phyloP scores from a whole-genome alignment of 257 asterid genomes.

The Thymus quinquecostatus region DNA sequence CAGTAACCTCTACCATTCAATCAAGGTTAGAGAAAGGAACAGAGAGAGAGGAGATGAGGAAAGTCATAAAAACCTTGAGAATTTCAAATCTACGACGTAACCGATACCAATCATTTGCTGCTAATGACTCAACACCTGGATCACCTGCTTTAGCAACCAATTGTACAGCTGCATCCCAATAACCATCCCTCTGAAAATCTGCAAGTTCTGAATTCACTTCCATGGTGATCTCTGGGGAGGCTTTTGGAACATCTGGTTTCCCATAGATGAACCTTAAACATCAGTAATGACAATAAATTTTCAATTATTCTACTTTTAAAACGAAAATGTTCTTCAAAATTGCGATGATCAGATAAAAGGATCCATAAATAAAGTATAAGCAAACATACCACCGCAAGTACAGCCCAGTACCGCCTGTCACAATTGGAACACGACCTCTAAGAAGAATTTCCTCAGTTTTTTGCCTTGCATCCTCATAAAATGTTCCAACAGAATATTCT shows the following conservation, averaged over 20 bases:
- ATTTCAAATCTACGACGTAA: conserved; percentile 94
- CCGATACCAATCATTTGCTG: conserved; percentile 94
- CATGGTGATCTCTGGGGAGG: conserved; percentile 64
- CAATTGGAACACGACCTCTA: conserved; percentile 78
- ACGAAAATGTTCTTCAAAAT: conserved; percentile 7
- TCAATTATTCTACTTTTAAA: conserved; percentile 17
- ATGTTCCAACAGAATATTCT: conserved; percentile 93
- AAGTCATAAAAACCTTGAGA: conserved; percentile 59
- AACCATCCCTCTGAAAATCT: conserved; percentile 61
- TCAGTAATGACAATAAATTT: conserved; percentile 28
- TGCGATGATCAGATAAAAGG: neutral
- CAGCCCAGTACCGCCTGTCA: conserved; percentile 95
- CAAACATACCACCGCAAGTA: conserved; percentile 86
- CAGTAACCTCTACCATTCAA: conserved; percentile 11
- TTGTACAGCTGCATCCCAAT: conserved; percentile 84
- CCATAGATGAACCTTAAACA: conserved; percentile 87
- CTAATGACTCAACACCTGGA: conserved; percentile 65
- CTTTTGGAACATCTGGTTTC: conserved; percentile 91
- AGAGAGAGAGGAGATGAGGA: neutral
- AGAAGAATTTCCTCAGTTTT: conserved; percentile 68
- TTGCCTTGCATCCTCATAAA: conserved; percentile 85
- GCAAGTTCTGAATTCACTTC: conserved; percentile 78
- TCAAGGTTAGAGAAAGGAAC: conserved; percentile 7
- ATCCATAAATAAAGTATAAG: conserved; percentile 9
- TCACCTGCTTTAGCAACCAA: conserved; percentile 80